These are phyloP conservation scores for Citrullus amarus DNA, from an alignment of 306 rosid genomes.

Conservation along the genomic window DNA sequence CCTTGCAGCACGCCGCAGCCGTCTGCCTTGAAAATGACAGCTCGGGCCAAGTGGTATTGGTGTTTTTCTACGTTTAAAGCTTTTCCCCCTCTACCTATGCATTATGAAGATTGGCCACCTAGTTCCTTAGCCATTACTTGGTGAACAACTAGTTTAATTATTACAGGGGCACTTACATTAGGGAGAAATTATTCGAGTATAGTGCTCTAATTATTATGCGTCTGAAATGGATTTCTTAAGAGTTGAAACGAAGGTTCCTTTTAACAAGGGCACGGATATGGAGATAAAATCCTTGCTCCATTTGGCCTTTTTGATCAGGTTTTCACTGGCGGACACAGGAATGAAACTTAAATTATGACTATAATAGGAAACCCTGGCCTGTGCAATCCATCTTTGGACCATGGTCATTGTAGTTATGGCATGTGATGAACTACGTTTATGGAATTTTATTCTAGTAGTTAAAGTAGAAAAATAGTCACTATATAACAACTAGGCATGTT, in stretches of 20 bases:
- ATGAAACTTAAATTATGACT: neutral
- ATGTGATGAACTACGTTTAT: neutral
- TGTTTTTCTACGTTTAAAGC: neutral
- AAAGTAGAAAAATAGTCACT: neutral
- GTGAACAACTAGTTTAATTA: neutral
- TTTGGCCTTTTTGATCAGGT: neutral
- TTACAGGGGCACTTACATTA: neutral
- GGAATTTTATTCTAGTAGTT: neutral
- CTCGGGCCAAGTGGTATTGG: constrained; percentile 89
- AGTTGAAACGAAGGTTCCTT: neutral
- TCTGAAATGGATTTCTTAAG: neutral
- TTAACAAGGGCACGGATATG: neutral
- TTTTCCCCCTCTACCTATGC: neutral
- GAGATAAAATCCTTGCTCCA: neutral
- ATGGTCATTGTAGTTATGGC: neutral
- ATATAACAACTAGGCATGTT: neutral
- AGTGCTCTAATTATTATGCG: neutral
- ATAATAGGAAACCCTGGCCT: neutral
- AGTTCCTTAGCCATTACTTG: neutral
- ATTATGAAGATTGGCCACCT: neutral
- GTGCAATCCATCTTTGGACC: neutral
- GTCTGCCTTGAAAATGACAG: constrained; percentile 80
- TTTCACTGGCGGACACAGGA: neutral
- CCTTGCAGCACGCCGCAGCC: constrained; percentile 88
- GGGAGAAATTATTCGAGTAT: neutral